Conservation (phyloP, 1,139 yeast species). For the Schizosaccharomyces versatilis region DNA sequence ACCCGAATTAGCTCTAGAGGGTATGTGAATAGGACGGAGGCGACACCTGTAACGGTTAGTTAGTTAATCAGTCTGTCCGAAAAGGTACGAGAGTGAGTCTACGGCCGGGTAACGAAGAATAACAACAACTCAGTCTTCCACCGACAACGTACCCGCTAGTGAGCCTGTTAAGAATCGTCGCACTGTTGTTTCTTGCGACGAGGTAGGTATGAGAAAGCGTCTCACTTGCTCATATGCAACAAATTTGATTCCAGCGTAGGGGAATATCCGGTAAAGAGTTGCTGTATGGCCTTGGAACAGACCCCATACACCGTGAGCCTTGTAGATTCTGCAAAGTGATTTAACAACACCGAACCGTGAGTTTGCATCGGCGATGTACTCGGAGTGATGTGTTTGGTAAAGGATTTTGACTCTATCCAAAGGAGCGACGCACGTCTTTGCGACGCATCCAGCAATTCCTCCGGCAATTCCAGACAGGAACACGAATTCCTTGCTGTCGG, state of each 20-base stretch:
- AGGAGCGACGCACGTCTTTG: conserved; percentile 88
- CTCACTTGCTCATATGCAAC: conserved; percentile 93
- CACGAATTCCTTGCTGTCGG: conserved; percentile 32
- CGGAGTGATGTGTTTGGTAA: conserved; percentile 88
- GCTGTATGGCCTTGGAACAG: conserved; percentile 91
- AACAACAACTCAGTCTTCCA: neutral
- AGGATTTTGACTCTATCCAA: conserved; percentile 80
- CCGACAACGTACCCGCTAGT: conserved; percentile 26
- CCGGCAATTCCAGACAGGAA: conserved; percentile 78
- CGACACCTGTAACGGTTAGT: conserved; percentile 23
- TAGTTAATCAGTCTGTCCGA: neutral
- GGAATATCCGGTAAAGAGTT: conserved; percentile 72
- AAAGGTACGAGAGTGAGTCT: neutral
- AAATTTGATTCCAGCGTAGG: conserved; percentile 90
- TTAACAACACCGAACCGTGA: conserved; percentile 50
- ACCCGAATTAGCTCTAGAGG: conserved; percentile 83
- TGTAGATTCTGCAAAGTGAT: conserved; percentile 49
- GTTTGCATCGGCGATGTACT: conserved; percentile 59
- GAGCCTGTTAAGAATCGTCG: conserved; percentile 79
- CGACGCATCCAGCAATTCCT: conserved; percentile 87
- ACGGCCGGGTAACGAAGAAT: neutral
- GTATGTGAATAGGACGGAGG: conserved; percentile 73
- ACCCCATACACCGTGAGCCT: conserved; percentile 55
- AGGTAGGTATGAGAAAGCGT: conserved; percentile 51
- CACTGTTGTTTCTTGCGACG: conserved; percentile 50